Evolutionary conservation across 129 eudicot genomes (phyloP), one percentile per base, ranked within the genome.

Genomic region (Chrysanthemum seticuspe): DNA sequence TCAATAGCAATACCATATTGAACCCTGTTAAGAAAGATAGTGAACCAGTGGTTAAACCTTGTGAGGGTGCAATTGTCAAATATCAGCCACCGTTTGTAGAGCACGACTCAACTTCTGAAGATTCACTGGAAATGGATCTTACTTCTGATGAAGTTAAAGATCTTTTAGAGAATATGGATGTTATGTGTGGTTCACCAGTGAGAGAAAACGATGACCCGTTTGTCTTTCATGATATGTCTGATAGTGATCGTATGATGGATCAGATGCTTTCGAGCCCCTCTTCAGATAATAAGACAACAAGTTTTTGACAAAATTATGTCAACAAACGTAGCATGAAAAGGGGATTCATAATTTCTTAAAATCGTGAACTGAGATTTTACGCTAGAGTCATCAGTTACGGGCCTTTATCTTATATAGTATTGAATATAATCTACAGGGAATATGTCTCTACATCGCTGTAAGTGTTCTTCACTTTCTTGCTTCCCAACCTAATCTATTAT

Each of bases 261-360:
- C 82, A 85, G 76, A 84, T 87, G 62, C 94, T 92, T 70, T 63
- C 87, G 48, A 79, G 86, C 56, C 94, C 96, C 10, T 13, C 47
- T 40, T 40, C 47, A 40, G 47, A 40, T 10, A 40, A 40, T 40
- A 63, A 7, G 31, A 3, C 36, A 6, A 1, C 36, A 6, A 31
- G 36, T 31, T 31, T 31, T 31, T 3, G 36, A 31, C 36, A 31
- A 31, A 31, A 3, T 31, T 6, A 31, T 4, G 6, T 31, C 36
- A 31, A 31, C 36, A 31, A 31, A 4, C 6, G 36, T 31, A 0
- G 1, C 5, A 31, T 4, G 36, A 27, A 27, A 27, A 27, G 31
- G 31, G 31, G 4, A 27, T 27, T 27, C 31, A 27, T 27, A 27
- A 27, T 27, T 27, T 27, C 31, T 4, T 4, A 27, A 27, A 27